Conservation (phyloP, 345 rosid genomes). For the Euphorbia tirucalli region DNA sequence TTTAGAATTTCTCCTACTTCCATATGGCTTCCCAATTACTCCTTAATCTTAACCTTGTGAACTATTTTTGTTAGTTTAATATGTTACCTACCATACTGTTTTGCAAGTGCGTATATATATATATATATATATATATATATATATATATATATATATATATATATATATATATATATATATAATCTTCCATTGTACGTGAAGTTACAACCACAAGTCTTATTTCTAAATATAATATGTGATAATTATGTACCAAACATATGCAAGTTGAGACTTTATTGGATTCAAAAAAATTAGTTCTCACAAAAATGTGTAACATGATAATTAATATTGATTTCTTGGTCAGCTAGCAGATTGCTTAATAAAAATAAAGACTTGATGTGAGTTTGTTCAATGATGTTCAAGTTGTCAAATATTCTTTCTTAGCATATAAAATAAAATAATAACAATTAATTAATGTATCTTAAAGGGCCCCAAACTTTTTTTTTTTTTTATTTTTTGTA, state of each 20-base stretch:
- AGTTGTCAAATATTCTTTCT: slow-evolving; percentile 16
- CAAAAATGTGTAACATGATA: not conserved
- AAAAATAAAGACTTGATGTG: not conserved
- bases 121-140: not conserved
- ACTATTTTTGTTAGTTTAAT: not conserved
- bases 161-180: not conserved
- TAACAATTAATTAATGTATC: not conserved
- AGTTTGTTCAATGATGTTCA: slow-evolving; percentile 6
- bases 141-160: not conserved
- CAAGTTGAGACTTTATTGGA: slow-evolving; percentile 1
- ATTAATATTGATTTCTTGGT: not conserved
- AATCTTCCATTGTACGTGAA: slow-evolving; percentile 17
- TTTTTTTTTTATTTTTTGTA: not conserved
- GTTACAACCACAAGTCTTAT: slow-evolving; percentile 10
- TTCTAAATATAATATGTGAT: not conserved
- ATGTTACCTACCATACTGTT: not conserved
- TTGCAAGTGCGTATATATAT: not conserved
- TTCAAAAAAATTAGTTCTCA: not conserved
- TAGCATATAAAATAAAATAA: not conserved
- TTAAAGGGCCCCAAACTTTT: not conserved
- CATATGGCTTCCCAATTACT: not conserved
- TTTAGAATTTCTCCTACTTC: not conserved
- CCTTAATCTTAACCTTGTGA: not conserved
- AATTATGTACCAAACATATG: not conserved
- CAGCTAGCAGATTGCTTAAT: slow-evolving; percentile 12